Evolutionary conservation across 2,329 filamentous ascomycete species (phyloP).

Genomic region (Cercospora zeina): DNA sequence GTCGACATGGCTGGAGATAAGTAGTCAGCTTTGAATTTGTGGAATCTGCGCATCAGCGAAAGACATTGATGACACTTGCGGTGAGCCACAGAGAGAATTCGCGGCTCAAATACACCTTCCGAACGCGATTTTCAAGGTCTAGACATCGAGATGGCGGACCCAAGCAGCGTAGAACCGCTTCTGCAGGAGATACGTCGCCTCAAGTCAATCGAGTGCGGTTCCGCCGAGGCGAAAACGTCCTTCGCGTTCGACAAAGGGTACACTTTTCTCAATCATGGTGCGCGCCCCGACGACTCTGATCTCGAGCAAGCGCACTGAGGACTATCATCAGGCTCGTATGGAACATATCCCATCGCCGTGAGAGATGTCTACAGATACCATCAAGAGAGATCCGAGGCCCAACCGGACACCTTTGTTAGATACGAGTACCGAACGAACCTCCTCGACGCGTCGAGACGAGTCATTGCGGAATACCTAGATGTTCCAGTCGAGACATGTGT

Average conservation of each 20-base stretch:
- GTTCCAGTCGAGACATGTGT: constrained; percentile 67
- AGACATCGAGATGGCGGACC: background rate
- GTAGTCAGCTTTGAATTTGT: background rate
- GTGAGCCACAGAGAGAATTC: background rate
- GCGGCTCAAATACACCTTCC: background rate
- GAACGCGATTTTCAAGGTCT: too few relatives aligned
- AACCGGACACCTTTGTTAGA: constrained; percentile 74
- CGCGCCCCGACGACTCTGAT: background rate
- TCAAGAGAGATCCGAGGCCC: constrained; percentile 65
- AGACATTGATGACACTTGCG: background rate
- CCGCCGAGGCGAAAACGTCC: background rate
- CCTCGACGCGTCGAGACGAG: constrained; percentile 64
- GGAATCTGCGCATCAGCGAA: background rate
- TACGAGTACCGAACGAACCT: constrained; percentile 61
- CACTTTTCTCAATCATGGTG: constrained; percentile 12
- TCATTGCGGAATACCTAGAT: constrained; percentile 66
- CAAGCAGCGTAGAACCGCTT: background rate
- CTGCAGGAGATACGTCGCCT: background rate
- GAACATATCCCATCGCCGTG: constrained; percentile 68
- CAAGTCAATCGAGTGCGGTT: constrained; percentile 6
- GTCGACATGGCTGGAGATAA: background rate
- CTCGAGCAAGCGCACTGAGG: background rate
- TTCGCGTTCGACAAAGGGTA: constrained; percentile 14
- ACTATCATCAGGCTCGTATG: constrained; percentile 67
- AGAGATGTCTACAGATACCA: constrained; percentile 62